Evolutionary conservation across 2,329 filamentous ascomycete genomes (phyloP).

Genomic region (Trichoderma lentiforme): DNA sequence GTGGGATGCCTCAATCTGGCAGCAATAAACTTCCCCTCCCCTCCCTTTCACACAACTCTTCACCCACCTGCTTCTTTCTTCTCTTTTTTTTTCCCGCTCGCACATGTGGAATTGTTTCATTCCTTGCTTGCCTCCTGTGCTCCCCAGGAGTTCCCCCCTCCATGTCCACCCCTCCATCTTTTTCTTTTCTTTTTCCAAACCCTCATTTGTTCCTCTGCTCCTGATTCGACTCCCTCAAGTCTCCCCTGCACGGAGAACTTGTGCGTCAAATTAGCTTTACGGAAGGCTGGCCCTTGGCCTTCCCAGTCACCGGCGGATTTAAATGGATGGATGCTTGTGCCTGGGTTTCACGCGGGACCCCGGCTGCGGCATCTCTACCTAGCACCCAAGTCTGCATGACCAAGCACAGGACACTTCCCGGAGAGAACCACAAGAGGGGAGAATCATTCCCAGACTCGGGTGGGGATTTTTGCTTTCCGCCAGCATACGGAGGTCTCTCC

Average conservation of each 20-base stretch:
- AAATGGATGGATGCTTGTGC: conserved; percentile 3
- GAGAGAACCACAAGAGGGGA: not conserved
- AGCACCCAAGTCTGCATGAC: not conserved
- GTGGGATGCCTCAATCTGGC: not conserved
- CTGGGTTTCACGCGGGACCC: conserved; percentile 15
- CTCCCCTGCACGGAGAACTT: conserved; percentile 11
- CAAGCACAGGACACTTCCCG: not conserved
- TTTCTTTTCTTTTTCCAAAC: not conserved
- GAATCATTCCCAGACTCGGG: not conserved
- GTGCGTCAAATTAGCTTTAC: not conserved
- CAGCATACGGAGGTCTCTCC: conserved; percentile 1
- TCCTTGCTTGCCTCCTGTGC: not conserved
- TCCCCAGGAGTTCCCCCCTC: not conserved
- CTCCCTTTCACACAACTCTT: not conserved
- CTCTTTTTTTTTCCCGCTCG: not conserved
- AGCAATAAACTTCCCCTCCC: not conserved
- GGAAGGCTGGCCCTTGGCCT: not conserved
- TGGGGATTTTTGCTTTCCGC: not conserved
- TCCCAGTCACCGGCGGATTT: not conserved
- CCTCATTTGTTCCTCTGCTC: not conserved
- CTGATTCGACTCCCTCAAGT: not conserved
- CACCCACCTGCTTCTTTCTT: not conserved
- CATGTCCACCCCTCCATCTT: not conserved
- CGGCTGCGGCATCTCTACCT: not conserved
- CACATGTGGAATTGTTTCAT: not conserved